These are phyloP conservation scores for Prosopis cineraria DNA, from an alignment of 306 rosid genomes.

Conservation along the genomic window DNA sequence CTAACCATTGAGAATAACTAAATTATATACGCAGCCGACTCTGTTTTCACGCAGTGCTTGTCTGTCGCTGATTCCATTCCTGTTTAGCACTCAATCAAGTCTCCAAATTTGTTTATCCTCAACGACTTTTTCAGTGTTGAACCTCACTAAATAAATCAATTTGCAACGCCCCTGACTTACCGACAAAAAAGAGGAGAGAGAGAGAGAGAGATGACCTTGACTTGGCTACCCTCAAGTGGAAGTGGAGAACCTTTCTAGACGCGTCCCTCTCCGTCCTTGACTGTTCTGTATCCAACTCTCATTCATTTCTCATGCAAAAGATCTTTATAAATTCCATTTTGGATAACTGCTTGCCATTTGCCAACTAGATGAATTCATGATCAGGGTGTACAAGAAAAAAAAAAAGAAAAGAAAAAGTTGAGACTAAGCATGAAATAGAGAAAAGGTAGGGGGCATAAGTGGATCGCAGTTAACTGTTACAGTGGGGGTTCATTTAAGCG, in stretches of 20 bases:
- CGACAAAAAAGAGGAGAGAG: background rate
- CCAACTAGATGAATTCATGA: too few relatives aligned
- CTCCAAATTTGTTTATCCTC: background rate
- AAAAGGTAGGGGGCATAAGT: constrained; percentile 20
- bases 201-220: background rate
- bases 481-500: constrained; percentile 27
- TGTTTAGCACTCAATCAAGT: constrained; percentile 10
- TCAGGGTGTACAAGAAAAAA: too few relatives aligned
- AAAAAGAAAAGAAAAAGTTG: too few relatives aligned
- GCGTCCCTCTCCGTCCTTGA: constrained; percentile 40
- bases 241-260: constrained; percentile 40
- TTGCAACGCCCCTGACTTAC: background rate
- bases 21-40: constrained; percentile 8
- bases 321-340: background rate
- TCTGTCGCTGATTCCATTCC: constrained; percentile 36
- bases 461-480: constrained; percentile 41
- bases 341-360: too few relatives aligned
- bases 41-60: constrained; percentile 28
- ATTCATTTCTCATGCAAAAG: constrained; percentile 24
- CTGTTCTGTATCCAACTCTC: constrained; percentile 43
- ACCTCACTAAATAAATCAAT: background rate
- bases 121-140: background rate
- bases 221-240: background rate
- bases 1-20: constrained; percentile 15
- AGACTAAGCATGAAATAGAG: background rate